Evolutionary conservation across 805 yeast species (phyloP), one percentile per base, ranked within the genome.

Genomic region (Ogataea naganishii): DNA sequence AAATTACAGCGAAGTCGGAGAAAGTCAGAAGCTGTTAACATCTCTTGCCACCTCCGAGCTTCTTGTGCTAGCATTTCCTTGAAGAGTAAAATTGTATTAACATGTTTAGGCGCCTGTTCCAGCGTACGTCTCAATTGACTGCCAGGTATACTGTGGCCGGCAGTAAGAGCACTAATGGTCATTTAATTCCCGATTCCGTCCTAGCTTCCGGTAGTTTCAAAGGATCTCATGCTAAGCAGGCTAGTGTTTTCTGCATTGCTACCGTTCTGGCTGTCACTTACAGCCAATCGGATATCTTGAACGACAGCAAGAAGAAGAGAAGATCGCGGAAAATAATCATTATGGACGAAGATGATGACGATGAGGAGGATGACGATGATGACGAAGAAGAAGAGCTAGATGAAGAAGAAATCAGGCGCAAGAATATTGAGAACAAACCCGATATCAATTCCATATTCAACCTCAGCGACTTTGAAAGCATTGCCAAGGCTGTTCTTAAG

Each of bases 401-500:
- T 20, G 41, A 38, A 10, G 44, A 47, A 14, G 53, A n/a, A n/a
- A n/a, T n/a, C n/a, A 55, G 75, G 35, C 48, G 51, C 24, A 58
- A 47, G 15, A 33, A 46, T 31, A 48, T 60, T 21, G 56, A 61
- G 17, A 55, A 60, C 26, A 75, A 72, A 58, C 96, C 96, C 3
- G 75, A 74, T 8, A 46, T 88, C 17, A 57, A 68, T 5, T 74
- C 70, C 37, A 71, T 86, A 32, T 73, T 76, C 49, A 84, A 84
- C 43, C 45, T 85, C 32, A 72, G 72, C 38, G 96, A 88, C 54
- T 89, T 88, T 49, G 96, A 88, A 56, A 70, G 67, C 39, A 77
- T 89, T 28, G 96, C 96, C 1, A 66, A 82, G 23, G 68, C 72
- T 36, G 70, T 83, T 20, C 62, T 88, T 63, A 67, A 80, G 15